phyloP scores from a whole-genome alignment of 2,329 filamentous ascomycete species.

The Ophiostoma sp. region DNA sequence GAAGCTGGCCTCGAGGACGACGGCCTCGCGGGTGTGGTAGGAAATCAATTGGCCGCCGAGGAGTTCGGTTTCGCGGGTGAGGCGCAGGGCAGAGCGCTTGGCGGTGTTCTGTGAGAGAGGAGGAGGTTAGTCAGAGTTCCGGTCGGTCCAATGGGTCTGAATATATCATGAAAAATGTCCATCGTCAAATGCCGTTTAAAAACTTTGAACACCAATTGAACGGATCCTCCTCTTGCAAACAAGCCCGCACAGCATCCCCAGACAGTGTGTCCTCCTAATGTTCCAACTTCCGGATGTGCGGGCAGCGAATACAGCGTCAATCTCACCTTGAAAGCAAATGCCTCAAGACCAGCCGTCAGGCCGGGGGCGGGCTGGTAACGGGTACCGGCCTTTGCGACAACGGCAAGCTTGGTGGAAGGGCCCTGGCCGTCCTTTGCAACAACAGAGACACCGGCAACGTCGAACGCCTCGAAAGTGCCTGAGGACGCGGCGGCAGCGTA shows the following conservation, averaged over 20 bases:
- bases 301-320: not conserved
- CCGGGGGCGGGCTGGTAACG: constrained; percentile 87
- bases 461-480: constrained; percentile 81
- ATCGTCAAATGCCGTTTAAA: not conserved
- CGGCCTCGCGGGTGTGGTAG: constrained; percentile 87
- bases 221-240: not conserved
- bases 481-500: constrained; percentile 52
- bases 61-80: constrained; percentile 91
- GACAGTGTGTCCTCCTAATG: not conserved
- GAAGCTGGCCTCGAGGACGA: constrained; percentile 91
- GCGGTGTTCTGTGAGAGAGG: constrained; percentile 61
- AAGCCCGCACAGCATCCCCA: not conserved
- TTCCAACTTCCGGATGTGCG: not conserved
- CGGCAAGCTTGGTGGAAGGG: constrained; percentile 81
- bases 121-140: not conserved
- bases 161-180: not conserved
- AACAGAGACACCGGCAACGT: constrained; percentile 84
- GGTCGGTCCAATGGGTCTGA: not conserved
- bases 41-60: constrained; percentile 84
- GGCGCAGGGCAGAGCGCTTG: constrained; percentile 83
- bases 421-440: constrained; percentile 85
- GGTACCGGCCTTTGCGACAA: constrained; percentile 92
- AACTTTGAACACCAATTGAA: constrained; percentile 2
- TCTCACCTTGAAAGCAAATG: constrained; percentile 93
- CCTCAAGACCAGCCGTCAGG: constrained; percentile 81